These are phyloP conservation scores for Verbena officinalis DNA, from an alignment of 257 asterid species.

Conservation along the genomic window DNA sequence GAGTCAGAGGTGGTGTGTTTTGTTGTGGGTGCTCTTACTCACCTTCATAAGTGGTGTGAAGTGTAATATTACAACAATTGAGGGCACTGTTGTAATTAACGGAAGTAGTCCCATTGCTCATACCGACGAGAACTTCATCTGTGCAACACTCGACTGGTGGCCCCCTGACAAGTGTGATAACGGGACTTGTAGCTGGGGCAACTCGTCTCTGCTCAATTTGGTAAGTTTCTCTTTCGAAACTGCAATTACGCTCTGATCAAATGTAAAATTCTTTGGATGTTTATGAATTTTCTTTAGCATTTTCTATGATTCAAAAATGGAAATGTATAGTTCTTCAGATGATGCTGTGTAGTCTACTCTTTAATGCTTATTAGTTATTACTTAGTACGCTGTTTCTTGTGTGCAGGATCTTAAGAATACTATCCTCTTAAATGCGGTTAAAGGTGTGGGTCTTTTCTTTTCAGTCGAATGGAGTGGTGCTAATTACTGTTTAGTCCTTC, in stretches of 20 bases:
- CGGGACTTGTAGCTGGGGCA: constrained; percentile 66
- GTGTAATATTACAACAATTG: not conserved
- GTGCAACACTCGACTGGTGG: constrained; percentile 75
- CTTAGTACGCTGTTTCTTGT: not conserved
- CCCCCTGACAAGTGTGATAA: constrained; percentile 63
- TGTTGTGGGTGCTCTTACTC: constrained; percentile 16
- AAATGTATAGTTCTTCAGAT: no score
- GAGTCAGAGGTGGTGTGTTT: constrained; percentile 13
- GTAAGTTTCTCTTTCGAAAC: not conserved
- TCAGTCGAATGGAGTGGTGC: no score
- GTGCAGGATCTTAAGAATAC: constrained; percentile 57
- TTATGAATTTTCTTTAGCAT: no score
- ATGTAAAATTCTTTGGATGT: no score
- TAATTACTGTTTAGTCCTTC: no score
- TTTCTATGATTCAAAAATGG: not conserved
- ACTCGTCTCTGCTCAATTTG: constrained; percentile 34
- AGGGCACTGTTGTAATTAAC: constrained; percentile 43
- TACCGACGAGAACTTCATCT: constrained; percentile 52
- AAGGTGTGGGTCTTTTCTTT: no score
- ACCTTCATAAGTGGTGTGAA: constrained; percentile 25
- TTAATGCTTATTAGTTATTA: no score
- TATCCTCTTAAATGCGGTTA: constrained; percentile 58
- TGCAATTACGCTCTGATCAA: no score
- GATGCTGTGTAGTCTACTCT: no score
- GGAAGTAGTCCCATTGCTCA: constrained; percentile 44